Conservation (phyloP, 2,329 filamentous ascomycete genomes). For the Mollisiaceae sp. region DNA sequence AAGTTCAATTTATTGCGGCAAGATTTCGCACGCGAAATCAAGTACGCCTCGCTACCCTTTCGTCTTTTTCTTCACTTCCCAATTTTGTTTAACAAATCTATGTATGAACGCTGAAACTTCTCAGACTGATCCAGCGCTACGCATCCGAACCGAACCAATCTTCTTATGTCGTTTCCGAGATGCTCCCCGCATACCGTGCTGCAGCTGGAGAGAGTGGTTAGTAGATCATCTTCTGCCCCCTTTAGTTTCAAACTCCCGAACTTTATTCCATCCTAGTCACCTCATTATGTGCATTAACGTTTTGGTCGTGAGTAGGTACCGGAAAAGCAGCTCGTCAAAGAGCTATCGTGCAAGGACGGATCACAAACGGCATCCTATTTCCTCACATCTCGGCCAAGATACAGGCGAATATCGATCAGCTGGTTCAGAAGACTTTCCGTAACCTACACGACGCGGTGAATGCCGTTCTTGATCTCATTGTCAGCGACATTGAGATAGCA, state of each 20-base stretch:
- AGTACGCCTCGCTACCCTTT: slow-evolving; percentile 21
- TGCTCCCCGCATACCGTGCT: slow-evolving; percentile 29
- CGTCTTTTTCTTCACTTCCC: neutral
- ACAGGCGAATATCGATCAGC: slow-evolving; percentile 18
- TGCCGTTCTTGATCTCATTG: slow-evolving; percentile 16
- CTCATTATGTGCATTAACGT: slow-evolving; percentile 11
- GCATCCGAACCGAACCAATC: slow-evolving; percentile 31
- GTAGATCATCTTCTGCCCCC: slow-evolving; percentile 18
- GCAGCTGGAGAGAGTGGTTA: slow-evolving; percentile 25
- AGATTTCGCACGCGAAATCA: slow-evolving; percentile 26
- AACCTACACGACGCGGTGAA: slow-evolving; percentile 11
- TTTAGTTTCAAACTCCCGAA: slow-evolving; percentile 10
- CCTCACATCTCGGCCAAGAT: slow-evolving; percentile 28
- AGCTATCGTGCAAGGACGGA: slow-evolving; percentile 25
- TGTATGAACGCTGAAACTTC: slow-evolving; percentile 18
- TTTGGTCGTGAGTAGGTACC: slow-evolving; percentile 20
- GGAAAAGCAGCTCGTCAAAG: slow-evolving; percentile 23
- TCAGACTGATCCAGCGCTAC: slow-evolving; percentile 24
- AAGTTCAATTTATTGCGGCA: slow-evolving; percentile 25
- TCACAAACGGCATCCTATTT: slow-evolving; percentile 29
- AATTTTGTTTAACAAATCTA: neutral
- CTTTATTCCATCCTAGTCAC: neutral
- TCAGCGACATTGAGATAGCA: slow-evolving; percentile 24
- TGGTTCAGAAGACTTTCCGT: slow-evolving; percentile 21
- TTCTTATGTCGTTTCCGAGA: slow-evolving; percentile 31